These are phyloP conservation scores for Rauvolfia tetraphylla DNA, from an alignment of 257 asterid species.

Conservation along the genomic window DNA sequence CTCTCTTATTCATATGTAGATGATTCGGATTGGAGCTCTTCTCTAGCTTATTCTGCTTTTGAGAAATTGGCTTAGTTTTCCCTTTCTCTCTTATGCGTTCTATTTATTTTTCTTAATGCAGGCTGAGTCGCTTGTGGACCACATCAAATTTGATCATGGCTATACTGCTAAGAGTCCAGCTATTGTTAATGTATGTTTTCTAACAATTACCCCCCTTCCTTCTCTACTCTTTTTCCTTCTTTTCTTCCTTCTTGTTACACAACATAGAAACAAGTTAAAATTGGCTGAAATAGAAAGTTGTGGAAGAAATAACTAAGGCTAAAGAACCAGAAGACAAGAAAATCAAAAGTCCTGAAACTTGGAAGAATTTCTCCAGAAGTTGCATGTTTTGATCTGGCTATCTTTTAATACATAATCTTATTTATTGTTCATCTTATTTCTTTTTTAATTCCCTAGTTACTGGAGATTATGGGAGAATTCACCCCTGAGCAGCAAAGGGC, in stretches of 20 bases:
- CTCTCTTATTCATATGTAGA: not conserved
- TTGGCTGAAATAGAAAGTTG: not conserved
- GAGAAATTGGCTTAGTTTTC: not conserved
- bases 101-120: conserved; percentile 32
- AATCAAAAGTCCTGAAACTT: not conserved
- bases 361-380: not conserved
- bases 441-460: conserved; percentile 43
- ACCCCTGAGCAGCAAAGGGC: conserved; percentile 90
- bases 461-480: conserved; percentile 96
- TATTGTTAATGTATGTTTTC: conserved; percentile 52
- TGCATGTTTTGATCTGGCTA: not conserved
- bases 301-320: not conserved
- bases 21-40: not conserved
- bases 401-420: not conserved
- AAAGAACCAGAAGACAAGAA: not conserved
- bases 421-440: not conserved
- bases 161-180: conserved; percentile 96
- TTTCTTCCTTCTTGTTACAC: not conserved
- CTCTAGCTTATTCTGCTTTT: not conserved
- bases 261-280: not conserved
- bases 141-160: conserved; percentile 98
- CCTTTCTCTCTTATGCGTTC: conserved; percentile 8
- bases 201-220: too few relatives aligned
- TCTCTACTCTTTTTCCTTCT: too few relatives aligned
- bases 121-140: conserved; percentile 88